A percentile compares a stretch with the other conserved stretches of the same genome.
Evolutionary conservation across 2,329 filamentous ascomycete species (phyloP).

Genomic region (Paecilomyces sp.): DNA sequence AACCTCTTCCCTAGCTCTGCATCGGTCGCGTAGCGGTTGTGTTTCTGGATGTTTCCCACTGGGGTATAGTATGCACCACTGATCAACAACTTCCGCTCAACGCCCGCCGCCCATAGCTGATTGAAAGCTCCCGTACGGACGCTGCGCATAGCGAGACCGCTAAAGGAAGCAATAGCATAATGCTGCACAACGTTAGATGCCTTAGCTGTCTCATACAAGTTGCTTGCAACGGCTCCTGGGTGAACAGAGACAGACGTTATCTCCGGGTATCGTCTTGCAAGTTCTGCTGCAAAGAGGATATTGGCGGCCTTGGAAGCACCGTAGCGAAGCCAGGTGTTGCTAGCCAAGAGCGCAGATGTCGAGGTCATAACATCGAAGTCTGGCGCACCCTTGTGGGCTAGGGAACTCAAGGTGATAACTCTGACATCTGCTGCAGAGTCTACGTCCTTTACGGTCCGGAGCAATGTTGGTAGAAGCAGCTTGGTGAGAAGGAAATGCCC

Average conservation of each 20-base stretch:
- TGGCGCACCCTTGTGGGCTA: constrained; percentile 27
- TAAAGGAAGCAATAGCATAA: constrained; percentile 11
- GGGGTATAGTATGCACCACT: constrained; percentile 38
- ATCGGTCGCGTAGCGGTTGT: constrained; percentile 24
- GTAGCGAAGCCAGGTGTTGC: constrained; percentile 41
- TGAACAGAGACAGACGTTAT: constrained; percentile 43
- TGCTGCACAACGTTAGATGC: constrained; percentile 16
- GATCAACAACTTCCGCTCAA: constrained; percentile 20
- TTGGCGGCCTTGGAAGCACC: constrained; percentile 47
- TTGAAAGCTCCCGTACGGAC: constrained; percentile 32
- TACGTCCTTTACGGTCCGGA: constrained; percentile 22
- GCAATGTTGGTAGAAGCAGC: constrained; percentile 35
- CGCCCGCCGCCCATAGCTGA: constrained; percentile 34
- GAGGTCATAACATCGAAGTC: constrained; percentile 30
- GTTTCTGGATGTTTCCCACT: constrained; percentile 25
- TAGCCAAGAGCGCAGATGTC: constrained; percentile 22
- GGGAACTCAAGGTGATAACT: constrained; percentile 32
- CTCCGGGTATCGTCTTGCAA: constrained; percentile 38
- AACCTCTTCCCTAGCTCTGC: constrained; percentile 23
- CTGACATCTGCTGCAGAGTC: constrained; percentile 21
- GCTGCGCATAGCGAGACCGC: constrained; percentile 21
- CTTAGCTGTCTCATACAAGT: constrained; percentile 28
- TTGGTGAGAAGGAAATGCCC: constrained; percentile 41
- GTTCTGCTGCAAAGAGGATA: constrained; percentile 39
- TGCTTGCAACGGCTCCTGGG: constrained; percentile 40